Evolutionary conservation across 495 filamentous ascomycete genomes (phyloP).

Genomic region (Penicillium malachiteum): DNA sequence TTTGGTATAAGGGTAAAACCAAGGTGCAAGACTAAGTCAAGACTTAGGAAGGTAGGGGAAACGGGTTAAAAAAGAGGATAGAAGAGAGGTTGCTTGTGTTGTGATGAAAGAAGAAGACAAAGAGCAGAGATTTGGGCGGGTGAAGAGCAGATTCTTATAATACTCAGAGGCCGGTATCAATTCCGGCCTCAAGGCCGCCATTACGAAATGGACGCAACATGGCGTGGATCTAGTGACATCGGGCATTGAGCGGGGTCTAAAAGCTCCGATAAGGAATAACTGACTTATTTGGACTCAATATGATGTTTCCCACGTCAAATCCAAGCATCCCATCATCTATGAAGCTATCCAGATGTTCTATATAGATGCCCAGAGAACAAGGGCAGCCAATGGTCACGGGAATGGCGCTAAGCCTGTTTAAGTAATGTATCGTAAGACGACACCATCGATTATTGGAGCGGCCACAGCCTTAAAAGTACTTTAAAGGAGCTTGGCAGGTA

Average conservation of each 20-base stretch:
- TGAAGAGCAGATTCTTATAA: constrained; percentile 50
- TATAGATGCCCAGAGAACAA: constrained; percentile 30
- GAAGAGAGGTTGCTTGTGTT: constrained; percentile 5
- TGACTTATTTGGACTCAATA: neutral
- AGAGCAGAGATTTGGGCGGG: constrained; percentile 25
- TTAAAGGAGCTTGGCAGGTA: too few species aligned
- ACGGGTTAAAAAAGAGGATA: constrained; percentile 13
- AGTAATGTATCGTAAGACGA: constrained; percentile 7
- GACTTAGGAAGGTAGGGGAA: constrained; percentile 20
- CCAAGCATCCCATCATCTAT: constrained; percentile 6
- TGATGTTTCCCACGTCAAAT: neutral
- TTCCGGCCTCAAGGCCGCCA: constrained; percentile 20
- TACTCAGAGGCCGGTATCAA: constrained; percentile 58
- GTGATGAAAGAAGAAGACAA: constrained; percentile 18
- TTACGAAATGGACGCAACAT: constrained; percentile 36
- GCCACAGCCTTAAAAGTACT: too few species aligned
- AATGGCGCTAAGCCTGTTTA: constrained; percentile 32
- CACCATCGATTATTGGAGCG: too few species aligned
- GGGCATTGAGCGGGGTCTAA: constrained; percentile 1
- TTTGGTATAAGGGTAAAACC: constrained; percentile 26
- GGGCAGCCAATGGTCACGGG: constrained; percentile 32
- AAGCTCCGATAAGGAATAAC: neutral
- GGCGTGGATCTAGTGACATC: constrained; percentile 26
- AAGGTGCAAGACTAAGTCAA: constrained; percentile 36
- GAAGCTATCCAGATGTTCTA: constrained; percentile 25